phyloP scores from a whole-genome alignment of 805 yeast species.

The Barnettozyma pratensis region DNA sequence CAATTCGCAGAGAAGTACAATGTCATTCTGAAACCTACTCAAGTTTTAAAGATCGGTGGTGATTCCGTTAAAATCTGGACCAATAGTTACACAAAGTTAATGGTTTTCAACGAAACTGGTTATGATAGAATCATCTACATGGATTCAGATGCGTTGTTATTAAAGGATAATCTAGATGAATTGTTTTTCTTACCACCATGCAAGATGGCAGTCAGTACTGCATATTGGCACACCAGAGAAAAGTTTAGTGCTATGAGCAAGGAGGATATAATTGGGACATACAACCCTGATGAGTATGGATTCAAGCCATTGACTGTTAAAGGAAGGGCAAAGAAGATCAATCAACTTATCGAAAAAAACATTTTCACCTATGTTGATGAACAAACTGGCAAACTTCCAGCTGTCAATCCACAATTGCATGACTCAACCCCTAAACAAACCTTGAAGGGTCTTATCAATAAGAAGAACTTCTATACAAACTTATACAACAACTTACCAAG shows the following conservation, averaged over 20 bases:
- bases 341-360: conserved; percentile 1
- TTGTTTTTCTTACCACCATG: conserved; percentile 45
- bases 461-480: conserved; percentile 19
- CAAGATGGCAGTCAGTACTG: conserved; percentile 41
- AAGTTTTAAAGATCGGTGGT: conserved; percentile 11
- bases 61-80: conserved; percentile 34
- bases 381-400: background rate
- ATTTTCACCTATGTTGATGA: conserved; percentile 1
- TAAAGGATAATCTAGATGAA: conserved; percentile 43
- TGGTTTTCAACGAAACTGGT: conserved; percentile 42
- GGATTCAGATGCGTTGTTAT: conserved; percentile 49
- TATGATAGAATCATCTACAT: conserved; percentile 51
- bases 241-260: conserved; percentile 21
- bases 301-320: conserved; percentile 20
- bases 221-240: conserved; percentile 34
- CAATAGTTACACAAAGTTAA: conserved; percentile 49
- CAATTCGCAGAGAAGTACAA: conserved; percentile 9
- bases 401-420: background rate
- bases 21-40: conserved; percentile 16
- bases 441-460: background rate
- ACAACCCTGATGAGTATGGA: conserved; percentile 16
- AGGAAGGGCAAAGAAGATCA: conserved; percentile 17
- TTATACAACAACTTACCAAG: conserved; percentile 37
- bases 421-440: conserved; percentile 4
- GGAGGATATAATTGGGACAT: conserved; percentile 16